These are phyloP conservation scores for Leccinum subfulvum DNA, from an alignment of 1,284 basidiomycete species.

Conservation along the genomic window DNA sequence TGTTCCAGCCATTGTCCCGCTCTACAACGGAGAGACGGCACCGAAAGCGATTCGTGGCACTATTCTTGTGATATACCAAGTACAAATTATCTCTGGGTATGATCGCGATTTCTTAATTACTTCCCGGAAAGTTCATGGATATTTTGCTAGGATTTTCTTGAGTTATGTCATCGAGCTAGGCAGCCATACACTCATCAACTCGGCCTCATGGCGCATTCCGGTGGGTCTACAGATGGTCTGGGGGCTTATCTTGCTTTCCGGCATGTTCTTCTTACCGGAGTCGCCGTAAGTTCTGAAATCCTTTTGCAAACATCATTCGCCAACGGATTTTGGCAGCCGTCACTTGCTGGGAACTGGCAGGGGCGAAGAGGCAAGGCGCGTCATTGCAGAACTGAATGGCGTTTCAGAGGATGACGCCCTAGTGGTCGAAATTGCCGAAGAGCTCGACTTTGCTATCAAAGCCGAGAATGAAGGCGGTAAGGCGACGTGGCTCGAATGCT, in stretches of 20 bases:
- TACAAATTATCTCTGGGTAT: slow-evolving; percentile 72
- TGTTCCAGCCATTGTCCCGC: slow-evolving; percentile 67
- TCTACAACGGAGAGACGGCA: slow-evolving; percentile 80
- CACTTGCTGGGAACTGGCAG: slow-evolving; percentile 58
- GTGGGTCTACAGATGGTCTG: slow-evolving; percentile 68
- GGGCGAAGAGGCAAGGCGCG: slow-evolving; percentile 52
- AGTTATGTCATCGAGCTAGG: slow-evolving; percentile 26
- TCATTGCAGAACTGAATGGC: slow-evolving; percentile 67
- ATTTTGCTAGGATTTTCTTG: slow-evolving; percentile 42
- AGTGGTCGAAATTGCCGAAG: slow-evolving; percentile 45
- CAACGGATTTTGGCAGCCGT: slow-evolving; percentile 41
- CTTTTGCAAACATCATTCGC: not conserved
- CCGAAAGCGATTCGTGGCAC: slow-evolving; percentile 75
- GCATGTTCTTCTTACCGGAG: slow-evolving; percentile 76
- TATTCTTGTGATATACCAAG: slow-evolving; percentile 72
- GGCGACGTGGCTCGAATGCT: slow-evolving; percentile 78
- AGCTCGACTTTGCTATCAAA: slow-evolving; percentile 66
- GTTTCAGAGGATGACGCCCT: slow-evolving; percentile 42
- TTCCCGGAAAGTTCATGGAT: not conserved
- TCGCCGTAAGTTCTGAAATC: slow-evolving; percentile 53
- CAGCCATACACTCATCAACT: slow-evolving; percentile 56
- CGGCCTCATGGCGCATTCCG: slow-evolving; percentile 72
- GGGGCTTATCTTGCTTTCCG: slow-evolving; percentile 66
- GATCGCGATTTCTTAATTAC: slow-evolving; percentile 11
- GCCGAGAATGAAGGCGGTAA: slow-evolving; percentile 77